phyloP scores from a whole-genome alignment of 768 basidiomycete species.

The Fistulinella prunicolor region DNA sequence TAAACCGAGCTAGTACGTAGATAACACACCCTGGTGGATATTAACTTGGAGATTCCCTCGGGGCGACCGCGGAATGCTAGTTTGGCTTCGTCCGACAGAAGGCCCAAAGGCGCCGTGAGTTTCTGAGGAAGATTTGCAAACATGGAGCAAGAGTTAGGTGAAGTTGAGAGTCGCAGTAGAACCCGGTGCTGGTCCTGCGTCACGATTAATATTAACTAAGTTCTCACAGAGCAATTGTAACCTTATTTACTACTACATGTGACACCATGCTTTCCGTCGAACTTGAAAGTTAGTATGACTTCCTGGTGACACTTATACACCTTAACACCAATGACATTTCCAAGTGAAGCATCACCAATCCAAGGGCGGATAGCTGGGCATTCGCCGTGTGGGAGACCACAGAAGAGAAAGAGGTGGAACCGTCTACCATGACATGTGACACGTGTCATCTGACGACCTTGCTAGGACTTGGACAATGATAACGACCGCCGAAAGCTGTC shows the following conservation, averaged over 20 bases:
- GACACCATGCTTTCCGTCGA: too few species aligned
- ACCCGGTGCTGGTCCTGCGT: too few species aligned
- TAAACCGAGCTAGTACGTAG: not conserved
- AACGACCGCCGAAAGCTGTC: conserved; percentile 60
- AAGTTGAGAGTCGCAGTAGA: not conserved
- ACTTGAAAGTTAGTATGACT: too few species aligned
- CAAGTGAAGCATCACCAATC: conserved; percentile 8
- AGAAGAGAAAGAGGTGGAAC: conserved; percentile 7
- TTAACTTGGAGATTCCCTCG: conserved; percentile 73
- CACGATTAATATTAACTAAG: too few species aligned
- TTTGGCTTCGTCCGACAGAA: conserved; percentile 84
- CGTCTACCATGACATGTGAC: conserved; percentile 6
- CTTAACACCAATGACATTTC: not conserved
- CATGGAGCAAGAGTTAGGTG: conserved; percentile 41
- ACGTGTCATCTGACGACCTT: conserved; percentile 11
- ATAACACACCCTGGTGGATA: conserved; percentile 62
- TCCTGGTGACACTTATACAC: conserved; percentile 4
- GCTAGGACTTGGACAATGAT: conserved; percentile 9
- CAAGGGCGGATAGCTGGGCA: conserved; percentile 8
- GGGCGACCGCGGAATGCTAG: conserved; percentile 84
- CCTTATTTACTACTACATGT: too few species aligned
- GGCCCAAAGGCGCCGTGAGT: conserved; percentile 70
- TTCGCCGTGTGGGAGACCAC: conserved; percentile 15
- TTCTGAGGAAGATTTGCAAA: conserved; percentile 71
- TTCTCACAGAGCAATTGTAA: too few species aligned